These are phyloP conservation scores for Kwoniella dejecticola DNA, from an alignment of 768 basidiomycete species.

Conservation along the genomic window DNA sequence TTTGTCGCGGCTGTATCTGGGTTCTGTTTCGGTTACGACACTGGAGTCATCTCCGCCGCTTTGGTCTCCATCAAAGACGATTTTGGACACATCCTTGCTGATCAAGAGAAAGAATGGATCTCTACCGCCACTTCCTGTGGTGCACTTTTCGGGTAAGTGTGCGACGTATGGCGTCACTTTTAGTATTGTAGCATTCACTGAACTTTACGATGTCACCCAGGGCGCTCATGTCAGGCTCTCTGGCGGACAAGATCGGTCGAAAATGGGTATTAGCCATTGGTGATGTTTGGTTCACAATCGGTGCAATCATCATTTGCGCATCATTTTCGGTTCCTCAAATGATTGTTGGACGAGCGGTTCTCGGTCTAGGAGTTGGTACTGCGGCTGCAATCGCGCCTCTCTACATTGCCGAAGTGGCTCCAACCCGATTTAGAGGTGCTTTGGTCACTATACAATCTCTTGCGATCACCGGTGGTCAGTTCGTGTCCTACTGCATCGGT, in stretches of 20 bases:
- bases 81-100: slow-evolving; percentile 33
- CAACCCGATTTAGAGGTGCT: slow-evolving; percentile 34
- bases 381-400: slow-evolving; percentile 39
- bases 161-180: background rate
- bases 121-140: slow-evolving; percentile 39
- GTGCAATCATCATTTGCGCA: slow-evolving; percentile 40
- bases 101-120: slow-evolving; percentile 42
- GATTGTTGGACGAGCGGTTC: slow-evolving; percentile 36
- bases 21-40: slow-evolving; percentile 48
- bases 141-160: slow-evolving; percentile 39
- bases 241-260: slow-evolving; percentile 41
- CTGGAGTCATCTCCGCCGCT: slow-evolving; percentile 41
- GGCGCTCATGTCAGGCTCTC: slow-evolving; percentile 29
- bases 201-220: background rate
- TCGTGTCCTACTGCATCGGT: slow-evolving; percentile 39
- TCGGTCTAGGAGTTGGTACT: slow-evolving; percentile 41
- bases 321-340: slow-evolving; percentile 38
- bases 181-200: background rate
- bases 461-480: slow-evolving; percentile 44
- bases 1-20: slow-evolving; percentile 39
- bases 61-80: slow-evolving; percentile 37
- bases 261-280: slow-evolving; percentile 47
- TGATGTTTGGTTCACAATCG: slow-evolving; percentile 36
- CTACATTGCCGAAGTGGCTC: slow-evolving; percentile 40
- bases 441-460: slow-evolving; percentile 46